Evolutionary conservation across 2,329 filamentous ascomycete genomes (phyloP), one percentile per base, ranked within the genome.

Genomic region (Fusarium sp.): DNA sequence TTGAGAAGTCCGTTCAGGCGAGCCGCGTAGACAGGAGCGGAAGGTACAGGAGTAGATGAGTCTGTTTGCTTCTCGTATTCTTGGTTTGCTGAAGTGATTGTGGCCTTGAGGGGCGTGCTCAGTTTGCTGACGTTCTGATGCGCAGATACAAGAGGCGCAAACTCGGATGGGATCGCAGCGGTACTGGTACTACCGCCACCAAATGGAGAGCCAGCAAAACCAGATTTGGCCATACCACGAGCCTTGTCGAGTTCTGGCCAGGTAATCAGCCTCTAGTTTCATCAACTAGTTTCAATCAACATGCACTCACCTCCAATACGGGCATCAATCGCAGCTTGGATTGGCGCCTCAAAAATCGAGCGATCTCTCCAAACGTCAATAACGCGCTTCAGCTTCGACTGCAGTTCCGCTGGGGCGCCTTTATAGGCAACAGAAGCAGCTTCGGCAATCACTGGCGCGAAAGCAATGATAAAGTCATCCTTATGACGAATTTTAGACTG

Each of bases 361-460:
- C 96, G 87, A 74, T 95, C 89, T 75, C 91, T 90, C 96, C 96
- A 99, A 19, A 99, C 96, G 74, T 98, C 95, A 5, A 98, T 88
- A 1, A 98, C 95, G 32, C 96, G 88, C 63, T 91, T 87, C 37
- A 99, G 84, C 78, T 97, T 97, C 60, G 88, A 87, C 77, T 98
- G 96, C 28, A 97, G 89, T 51, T 99, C 95, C 37, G 89, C 86
- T 9, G 92, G 89, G 3, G 94, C 90, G 63, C 94, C 93, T 79
- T 95, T 97, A 79, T 98, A 99, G 39, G 96, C 95, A n/a, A 88
- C 84, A 15, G 92, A 86, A 11, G 92, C 91, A n/a, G 94, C 95
- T 78, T 99, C 96, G 20, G 93, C 93, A 67, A 99, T 92, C 71
- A 97, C 87, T 6, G 96, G 94, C 45, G 95, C 91, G 79, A 97